Conservation (phyloP, 2,329 filamentous ascomycete genomes). For the Pseudogymnoascus sp. region DNA sequence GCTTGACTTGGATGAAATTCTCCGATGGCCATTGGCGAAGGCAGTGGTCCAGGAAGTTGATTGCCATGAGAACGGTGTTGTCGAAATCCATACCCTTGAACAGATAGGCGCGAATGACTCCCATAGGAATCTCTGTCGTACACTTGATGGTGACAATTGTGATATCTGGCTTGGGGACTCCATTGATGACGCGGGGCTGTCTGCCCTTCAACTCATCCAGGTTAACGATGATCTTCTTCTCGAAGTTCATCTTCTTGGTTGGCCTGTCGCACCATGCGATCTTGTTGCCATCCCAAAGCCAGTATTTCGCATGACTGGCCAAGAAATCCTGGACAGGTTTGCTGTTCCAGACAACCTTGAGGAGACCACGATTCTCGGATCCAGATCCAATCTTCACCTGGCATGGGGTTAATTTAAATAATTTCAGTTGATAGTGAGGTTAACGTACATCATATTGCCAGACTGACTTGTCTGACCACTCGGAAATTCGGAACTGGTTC, state of each 20-base stretch:
- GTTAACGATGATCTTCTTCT: constrained; percentile 49
- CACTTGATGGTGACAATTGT: constrained; percentile 57
- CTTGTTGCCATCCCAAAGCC: constrained; percentile 77
- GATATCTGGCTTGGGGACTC: constrained; percentile 30
- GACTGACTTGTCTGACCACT: constrained; percentile 54
- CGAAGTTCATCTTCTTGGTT: constrained; percentile 1
- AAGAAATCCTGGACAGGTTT: constrained; percentile 50
- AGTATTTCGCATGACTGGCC: constrained; percentile 39
- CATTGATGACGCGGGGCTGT: constrained; percentile 30
- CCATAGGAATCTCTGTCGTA: constrained; percentile 63
- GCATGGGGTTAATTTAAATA: constrained; percentile 11
- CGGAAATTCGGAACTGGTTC: constrained; percentile 67
- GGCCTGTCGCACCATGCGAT: constrained; percentile 65
- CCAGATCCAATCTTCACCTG: constrained; percentile 61
- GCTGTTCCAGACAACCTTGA: constrained; percentile 72
- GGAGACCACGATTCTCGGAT: constrained; percentile 53
- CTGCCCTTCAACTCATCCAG: constrained; percentile 59
- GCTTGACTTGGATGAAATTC: constrained; percentile 63
- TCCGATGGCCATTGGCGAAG: constrained; percentile 72
- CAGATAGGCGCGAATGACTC: constrained; percentile 60
- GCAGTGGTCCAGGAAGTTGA: constrained; percentile 88
- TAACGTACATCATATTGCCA: constrained; percentile 77
- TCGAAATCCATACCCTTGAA: constrained; percentile 52
- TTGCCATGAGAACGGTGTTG: constrained; percentile 63
- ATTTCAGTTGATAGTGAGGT: constrained; percentile 3